Conservation (phyloP, 345 rosid species). For the Pistacia vera region DNA sequence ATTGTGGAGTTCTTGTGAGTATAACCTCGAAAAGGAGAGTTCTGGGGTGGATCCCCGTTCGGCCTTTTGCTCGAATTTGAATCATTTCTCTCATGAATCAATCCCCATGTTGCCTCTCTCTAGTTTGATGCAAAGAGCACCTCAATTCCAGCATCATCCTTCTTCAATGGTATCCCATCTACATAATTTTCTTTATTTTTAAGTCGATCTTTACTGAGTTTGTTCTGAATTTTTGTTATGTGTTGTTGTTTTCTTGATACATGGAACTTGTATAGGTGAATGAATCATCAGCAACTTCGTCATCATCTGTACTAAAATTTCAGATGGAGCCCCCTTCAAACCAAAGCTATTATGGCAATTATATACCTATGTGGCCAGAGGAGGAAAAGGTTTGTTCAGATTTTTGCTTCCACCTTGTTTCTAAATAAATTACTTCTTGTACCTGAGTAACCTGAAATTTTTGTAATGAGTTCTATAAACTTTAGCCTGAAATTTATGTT, state of each 20-base stretch:
- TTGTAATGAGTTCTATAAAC: not conserved
- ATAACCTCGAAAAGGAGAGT: conserved; percentile 28
- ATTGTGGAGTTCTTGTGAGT: conserved; percentile 31
- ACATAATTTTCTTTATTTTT: not conserved
- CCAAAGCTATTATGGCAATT: conserved; percentile 50
- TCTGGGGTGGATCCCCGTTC: conserved; percentile 35
- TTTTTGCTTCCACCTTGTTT: not conserved
- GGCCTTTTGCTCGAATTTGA: conserved; percentile 22
- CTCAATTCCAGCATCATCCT: conserved; percentile 31
- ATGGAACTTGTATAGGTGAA: conserved; percentile 39
- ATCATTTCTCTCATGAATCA: conserved; percentile 30
- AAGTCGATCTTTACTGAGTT: not conserved
- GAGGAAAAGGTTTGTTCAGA: conserved; percentile 48
- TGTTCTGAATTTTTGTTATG: not conserved
- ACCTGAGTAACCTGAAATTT: not conserved
- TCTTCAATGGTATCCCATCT: conserved; percentile 34
- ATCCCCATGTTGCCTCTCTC: conserved; percentile 38
- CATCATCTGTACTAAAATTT: conserved; percentile 37
- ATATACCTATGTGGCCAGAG: conserved; percentile 33
- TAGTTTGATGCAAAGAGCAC: conserved; percentile 36
- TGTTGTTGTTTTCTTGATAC: not conserved
- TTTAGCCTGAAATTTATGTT: not conserved
- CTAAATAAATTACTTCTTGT: not conserved
- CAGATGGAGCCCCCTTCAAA: conserved; percentile 85
- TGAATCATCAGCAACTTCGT: conserved; percentile 44